Percentiles rank a stretch among this genome's conserved stretches.
phyloP scores from a whole-genome alignment of 441 rosid species.

The Bruguiera hainesii region DNA sequence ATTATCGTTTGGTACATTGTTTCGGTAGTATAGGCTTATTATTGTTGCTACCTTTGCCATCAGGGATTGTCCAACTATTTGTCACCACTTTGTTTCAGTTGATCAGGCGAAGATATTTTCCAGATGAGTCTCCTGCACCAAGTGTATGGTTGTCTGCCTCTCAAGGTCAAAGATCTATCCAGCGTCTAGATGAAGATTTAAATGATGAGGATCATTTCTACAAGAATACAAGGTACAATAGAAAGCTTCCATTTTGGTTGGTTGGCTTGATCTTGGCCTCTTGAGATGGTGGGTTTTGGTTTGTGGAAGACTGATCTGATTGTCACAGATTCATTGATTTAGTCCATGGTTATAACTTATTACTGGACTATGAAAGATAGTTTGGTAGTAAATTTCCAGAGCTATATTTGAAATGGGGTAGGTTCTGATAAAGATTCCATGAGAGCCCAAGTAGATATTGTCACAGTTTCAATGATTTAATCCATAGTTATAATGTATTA shows the following conservation, averaged over 20 bases:
- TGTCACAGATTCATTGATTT: too few species aligned
- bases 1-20: conserved; percentile 1
- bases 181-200: conserved; percentile 67
- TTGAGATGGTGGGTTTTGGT: neutral
- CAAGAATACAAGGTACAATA: conserved; percentile 54
- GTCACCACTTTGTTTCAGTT: conserved; percentile 48
- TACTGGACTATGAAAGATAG: too few species aligned
- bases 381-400: too few species aligned
- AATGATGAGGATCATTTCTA: conserved; percentile 65
- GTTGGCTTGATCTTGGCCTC: neutral
- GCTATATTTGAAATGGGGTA: too few species aligned
- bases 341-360: too few species aligned
- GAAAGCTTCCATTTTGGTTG: neutral
- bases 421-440: too few species aligned
- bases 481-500: too few species aligned
- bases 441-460: too few species aligned
- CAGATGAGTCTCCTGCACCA: conserved; percentile 66
- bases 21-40: neutral
- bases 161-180: conserved; percentile 51
- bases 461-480: too few species aligned
- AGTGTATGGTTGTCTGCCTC: conserved; percentile 76
- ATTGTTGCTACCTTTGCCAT: neutral
- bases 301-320: neutral
- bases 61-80: conserved; percentile 9
- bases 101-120: conserved; percentile 89